Base-by-base conservation (phyloP, 1,139 yeast species). In the Yamadazyma songkhlaensis region DNA sequence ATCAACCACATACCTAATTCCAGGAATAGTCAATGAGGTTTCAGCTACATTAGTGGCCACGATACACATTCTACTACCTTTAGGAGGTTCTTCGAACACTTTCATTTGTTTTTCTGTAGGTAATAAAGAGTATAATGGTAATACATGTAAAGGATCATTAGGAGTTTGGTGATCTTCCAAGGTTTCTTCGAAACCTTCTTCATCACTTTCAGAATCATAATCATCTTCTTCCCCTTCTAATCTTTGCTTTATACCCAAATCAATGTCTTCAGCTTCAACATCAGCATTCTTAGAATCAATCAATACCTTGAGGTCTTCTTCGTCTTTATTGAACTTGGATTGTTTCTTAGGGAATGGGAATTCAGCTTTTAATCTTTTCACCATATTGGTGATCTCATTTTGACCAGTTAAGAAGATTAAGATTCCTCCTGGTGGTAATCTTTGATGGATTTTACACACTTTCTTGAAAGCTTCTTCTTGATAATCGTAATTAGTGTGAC, bases 31-130 rank as follows among this genome's bases (percentile, higher is more conserved):
- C 58, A 94, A 74, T 3, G 97, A 88, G 0, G 99, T 94, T 61
- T 94, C 99, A 0, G 99, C 98, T 40, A 94, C 96, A 57, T 94
- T 94, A 2, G 99, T 94, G 2, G 99, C 96, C 17, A 94, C 87
- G 34, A 94, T 85, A 66, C 97, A 90, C 8, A 92, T 59, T 51
- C 99, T 73, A 29, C 90, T 74, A 1, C 95, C 96, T 13, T 67
- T 65, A 1, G 98, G 98, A 3, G 96, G 95, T 0, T 71, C 71
- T 40, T 85, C 79, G 57, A 94, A 94, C 1, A 94, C 96, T 54
- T 82, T 86, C 92, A 94, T 83, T 62, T 94, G 99, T 53, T 92
- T 96, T 35, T 77, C 79, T 0, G 97, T 90, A 6, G 99, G 96
- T 33, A 94, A 70, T 35, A 92, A 66, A 3, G 98, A 92, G 59